phyloP scores from a whole-genome alignment of 495 filamentous ascomycete species.

The Xylaria intraflava region DNA sequence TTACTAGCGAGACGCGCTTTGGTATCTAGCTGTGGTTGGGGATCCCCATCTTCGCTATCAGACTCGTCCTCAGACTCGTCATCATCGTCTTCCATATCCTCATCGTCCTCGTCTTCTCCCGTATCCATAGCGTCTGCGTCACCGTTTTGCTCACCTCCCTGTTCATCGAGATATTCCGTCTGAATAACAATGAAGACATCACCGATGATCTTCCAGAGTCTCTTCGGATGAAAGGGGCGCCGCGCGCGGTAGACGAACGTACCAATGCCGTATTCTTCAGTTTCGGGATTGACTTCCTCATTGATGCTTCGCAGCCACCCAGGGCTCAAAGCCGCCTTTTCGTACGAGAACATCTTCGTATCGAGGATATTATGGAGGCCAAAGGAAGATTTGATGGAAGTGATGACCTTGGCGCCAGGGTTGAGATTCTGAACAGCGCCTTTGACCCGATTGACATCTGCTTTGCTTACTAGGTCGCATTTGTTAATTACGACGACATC shows the following conservation, averaged over 20 bases:
- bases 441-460: constrained; percentile 34
- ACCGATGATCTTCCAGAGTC: constrained; percentile 44
- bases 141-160: constrained; percentile 21
- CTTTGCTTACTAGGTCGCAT: constrained; percentile 29
- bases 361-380: constrained; percentile 47
- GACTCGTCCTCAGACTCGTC: constrained; percentile 9
- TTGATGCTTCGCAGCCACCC: constrained; percentile 27
- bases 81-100: constrained; percentile 15
- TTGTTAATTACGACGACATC: constrained; percentile 56
- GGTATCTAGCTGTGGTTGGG: constrained; percentile 20
- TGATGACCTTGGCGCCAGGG: constrained; percentile 44
- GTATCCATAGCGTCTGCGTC: neutral
- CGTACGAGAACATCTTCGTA: constrained; percentile 37
- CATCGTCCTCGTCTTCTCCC: constrained; percentile 7
- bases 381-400: constrained; percentile 38
- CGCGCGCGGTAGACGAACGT: constrained; percentile 51
- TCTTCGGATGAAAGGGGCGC: constrained; percentile 47
- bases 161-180: constrained; percentile 35
- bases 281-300: constrained; percentile 43
- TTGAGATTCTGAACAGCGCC: constrained; percentile 45
- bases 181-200: constrained; percentile 49
- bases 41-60: constrained; percentile 10
- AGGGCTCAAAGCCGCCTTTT: constrained; percentile 20
- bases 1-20: constrained; percentile 23
- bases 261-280: constrained; percentile 51